Conservation (phyloP, 768 basidiomycete genomes). For the Leccinum olivaceopallidum region DNA sequence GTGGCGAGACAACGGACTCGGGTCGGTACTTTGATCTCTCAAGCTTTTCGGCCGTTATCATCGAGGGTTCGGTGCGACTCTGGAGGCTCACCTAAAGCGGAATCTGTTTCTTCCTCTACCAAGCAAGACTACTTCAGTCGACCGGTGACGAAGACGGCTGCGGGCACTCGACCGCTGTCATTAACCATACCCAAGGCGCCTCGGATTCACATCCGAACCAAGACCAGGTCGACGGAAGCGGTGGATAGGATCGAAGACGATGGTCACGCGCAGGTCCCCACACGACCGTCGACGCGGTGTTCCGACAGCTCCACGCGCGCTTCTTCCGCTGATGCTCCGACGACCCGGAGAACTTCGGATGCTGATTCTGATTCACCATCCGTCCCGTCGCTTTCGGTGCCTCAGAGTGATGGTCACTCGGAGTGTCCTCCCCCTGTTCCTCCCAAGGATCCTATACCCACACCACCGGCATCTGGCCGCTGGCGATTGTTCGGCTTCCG, state of each 20-base stretch:
- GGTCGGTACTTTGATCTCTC: conserved; percentile 54
- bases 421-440: conserved; percentile 32
- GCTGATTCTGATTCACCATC: conserved; percentile 14
- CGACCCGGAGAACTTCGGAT: conserved; percentile 9
- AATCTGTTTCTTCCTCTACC: conserved; percentile 13
- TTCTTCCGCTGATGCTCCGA: conserved; percentile 18
- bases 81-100: conserved; percentile 32
- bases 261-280: background rate
- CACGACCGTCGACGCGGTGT: conserved; percentile 12
- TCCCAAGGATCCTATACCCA: conserved; percentile 28
- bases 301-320: conserved; percentile 15
- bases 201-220: conserved; percentile 16
- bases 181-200: conserved; percentile 24
- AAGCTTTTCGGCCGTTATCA: conserved; percentile 51
- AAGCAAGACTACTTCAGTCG: conserved; percentile 28
- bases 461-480: conserved; percentile 32
- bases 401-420: conserved; percentile 13
- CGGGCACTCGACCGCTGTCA: conserved; percentile 21
- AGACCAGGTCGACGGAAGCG: conserved; percentile 31
- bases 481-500: conserved; percentile 57
- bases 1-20: conserved; percentile 41
- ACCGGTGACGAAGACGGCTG: conserved; percentile 12
- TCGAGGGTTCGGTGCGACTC: conserved; percentile 40
- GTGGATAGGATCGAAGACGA: conserved; percentile 16
- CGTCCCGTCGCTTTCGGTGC: conserved; percentile 11